Evolutionary conservation across 257 asterid genomes (phyloP), one percentile per base, ranked within the genome.

Genomic region (Marsdenia floribunda): DNA sequence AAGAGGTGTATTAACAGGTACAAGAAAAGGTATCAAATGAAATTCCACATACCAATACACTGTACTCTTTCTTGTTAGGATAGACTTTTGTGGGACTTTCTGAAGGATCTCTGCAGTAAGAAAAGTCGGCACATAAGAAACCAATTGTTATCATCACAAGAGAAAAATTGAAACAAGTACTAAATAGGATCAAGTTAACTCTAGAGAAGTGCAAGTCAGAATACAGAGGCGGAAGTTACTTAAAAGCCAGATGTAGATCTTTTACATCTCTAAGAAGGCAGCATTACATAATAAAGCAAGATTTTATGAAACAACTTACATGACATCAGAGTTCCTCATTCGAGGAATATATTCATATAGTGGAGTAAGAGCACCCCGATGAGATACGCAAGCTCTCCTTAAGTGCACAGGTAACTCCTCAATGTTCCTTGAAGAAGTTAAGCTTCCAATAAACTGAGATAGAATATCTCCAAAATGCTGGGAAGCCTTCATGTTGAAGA

Each of bases 381-480:
- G 91, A 74, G 83, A 91, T 81, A 95, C 90, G 87, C 96, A 95
- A 69, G 99, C 96, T 87, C 96, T 86, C 83, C 68, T 85, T 76
- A 95, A 78, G 87, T 90, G 93, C 67, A 88, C 58, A 22, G 99
- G 99, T 71, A 95, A 82, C 53, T 70, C 79, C 22, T 86, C 93
- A 50, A 89, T 83, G 79, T 75, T 72, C 37, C 75, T 80, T 40
- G 87, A 81, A 78, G 98, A 90, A 77, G 95, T 96, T 80, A 95
- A 76, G 83, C 75, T 83, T 82, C 90, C 93, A 57, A 88, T 87
- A 79, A 95, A 92, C 70, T 92, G 87, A 73, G 93, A 86, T 55
- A 95, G 83, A 80, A 92, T 88, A 74, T 95, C 99, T 72, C 96
- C 93, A 44, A 95, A 95, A 80, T 95, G 96, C 84, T 89, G 96